Evolutionary conservation across 257 asterid species (phyloP).

Genomic region (Lantana camara): DNA sequence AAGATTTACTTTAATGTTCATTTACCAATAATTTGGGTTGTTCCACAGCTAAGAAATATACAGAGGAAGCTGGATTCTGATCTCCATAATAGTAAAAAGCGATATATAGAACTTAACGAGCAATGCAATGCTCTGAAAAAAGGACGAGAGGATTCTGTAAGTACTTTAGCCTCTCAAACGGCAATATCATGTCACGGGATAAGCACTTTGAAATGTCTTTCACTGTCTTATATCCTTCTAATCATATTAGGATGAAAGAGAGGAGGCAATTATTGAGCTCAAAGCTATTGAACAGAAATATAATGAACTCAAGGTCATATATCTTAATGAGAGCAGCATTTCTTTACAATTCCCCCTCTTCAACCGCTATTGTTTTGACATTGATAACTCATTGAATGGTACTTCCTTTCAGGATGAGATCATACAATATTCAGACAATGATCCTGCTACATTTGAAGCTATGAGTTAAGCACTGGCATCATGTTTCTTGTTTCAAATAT

Average conservation of each 20-base stretch:
- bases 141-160: slow-evolving; percentile 94
- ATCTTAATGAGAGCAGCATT: slow-evolving; percentile 14
- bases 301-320: slow-evolving; percentile 62
- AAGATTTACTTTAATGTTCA: slow-evolving; percentile 9
- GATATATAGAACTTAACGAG: slow-evolving; percentile 65
- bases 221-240: slow-evolving; percentile 22
- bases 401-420: slow-evolving; percentile 66
- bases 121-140: slow-evolving; percentile 76
- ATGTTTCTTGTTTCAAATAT: slow-evolving; percentile 23
- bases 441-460: slow-evolving; percentile 89
- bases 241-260: slow-evolving; percentile 75
- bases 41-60: slow-evolving; percentile 76
- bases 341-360: slow-evolving; percentile 1
- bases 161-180: slow-evolving; percentile 3
- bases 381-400: slow-evolving; percentile 18
- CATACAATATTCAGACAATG: slow-evolving; percentile 73
- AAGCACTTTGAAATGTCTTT: slow-evolving; percentile 20
- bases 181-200: slow-evolving; percentile 6
- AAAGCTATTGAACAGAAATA: slow-evolving; percentile 72
- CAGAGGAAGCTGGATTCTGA: slow-evolving; percentile 70
- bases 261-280: slow-evolving; percentile 76
- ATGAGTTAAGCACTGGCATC: slow-evolving; percentile 59
- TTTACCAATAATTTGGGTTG: slow-evolving; percentile 19
- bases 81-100: slow-evolving; percentile 65
- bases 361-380: slow-evolving; percentile 4